These are phyloP conservation scores for Parathielavia hyrcaniae DNA, from an alignment of 495 filamentous ascomycete genomes.

Conservation along the genomic window DNA sequence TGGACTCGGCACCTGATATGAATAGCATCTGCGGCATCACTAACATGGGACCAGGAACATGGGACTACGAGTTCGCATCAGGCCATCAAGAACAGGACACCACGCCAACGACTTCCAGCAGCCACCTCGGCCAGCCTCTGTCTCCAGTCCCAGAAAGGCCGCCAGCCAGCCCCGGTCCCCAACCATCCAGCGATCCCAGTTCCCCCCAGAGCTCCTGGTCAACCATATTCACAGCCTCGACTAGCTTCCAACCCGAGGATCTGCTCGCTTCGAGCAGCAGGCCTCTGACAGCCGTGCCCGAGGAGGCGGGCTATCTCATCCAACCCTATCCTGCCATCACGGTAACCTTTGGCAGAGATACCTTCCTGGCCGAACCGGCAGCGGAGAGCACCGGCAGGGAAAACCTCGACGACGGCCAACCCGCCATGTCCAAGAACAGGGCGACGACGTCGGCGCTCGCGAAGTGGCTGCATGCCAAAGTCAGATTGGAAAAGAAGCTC, in stretches of 20 bases:
- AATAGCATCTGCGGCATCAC: too few species aligned
- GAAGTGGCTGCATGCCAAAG: slow-evolving; percentile 21
- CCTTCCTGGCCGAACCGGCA: neutral
- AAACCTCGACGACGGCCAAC: neutral
- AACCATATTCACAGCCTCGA: slow-evolving; percentile 20
- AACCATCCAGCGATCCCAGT: neutral
- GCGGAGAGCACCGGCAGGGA: neutral
- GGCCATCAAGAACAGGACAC: slow-evolving; percentile 4
- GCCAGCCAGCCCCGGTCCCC: neutral
- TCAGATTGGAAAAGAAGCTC: slow-evolving; percentile 27
- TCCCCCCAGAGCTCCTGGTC: slow-evolving; percentile 20
- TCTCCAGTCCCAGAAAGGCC: neutral
- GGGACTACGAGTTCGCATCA: slow-evolving; percentile 15
- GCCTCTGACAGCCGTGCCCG: slow-evolving; percentile 3
- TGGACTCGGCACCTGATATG: neutral
- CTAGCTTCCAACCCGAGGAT: slow-evolving; percentile 12
- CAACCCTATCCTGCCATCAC: neutral
- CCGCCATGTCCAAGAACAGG: neutral
- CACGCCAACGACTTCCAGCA: neutral
- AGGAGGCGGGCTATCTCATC: slow-evolving; percentile 4
- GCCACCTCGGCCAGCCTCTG: neutral
- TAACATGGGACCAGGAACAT: slow-evolving; percentile 6
- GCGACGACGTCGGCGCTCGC: neutral
- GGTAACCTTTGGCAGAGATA: too few species aligned
- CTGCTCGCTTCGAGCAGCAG: slow-evolving; percentile 8